Evolutionary conservation across 2,329 filamentous ascomycete species (phyloP).

Genomic region (Calonectria hawksworthii): DNA sequence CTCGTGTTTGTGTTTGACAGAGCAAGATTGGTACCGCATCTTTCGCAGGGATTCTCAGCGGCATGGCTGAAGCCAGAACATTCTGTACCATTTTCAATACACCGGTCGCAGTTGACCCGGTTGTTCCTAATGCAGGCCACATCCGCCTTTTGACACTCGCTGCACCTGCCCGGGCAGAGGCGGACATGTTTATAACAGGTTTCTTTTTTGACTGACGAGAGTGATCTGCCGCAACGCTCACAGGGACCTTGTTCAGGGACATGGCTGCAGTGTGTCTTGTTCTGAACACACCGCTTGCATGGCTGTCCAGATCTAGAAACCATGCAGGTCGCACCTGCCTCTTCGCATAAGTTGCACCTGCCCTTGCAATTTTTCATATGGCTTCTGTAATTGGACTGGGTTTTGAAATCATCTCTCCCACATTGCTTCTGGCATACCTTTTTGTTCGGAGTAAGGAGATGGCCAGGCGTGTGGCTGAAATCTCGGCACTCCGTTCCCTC

Average conservation of each 20-base stretch:
- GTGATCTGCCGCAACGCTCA: neutral
- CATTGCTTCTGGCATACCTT: neutral
- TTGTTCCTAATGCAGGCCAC: neutral
- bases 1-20: neutral
- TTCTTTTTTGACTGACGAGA: neutral
- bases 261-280: neutral
- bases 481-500: neutral
- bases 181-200: neutral
- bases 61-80: neutral
- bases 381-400: neutral
- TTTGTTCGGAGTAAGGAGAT: neutral
- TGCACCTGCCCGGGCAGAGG: neutral
- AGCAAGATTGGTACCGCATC: neutral
- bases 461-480: neutral
- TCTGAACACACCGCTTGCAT: neutral
- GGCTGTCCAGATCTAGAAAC: neutral
- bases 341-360: neutral
- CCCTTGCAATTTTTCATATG: neutral
- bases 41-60: neutral
- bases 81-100: neutral
- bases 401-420: neutral
- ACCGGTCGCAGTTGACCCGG: neutral
- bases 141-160: neutral
- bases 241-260: neutral
- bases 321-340: neutral